Percentiles rank a stretch among this genome's conserved stretches.
phyloP scores from a whole-genome alignment of 306 rosid genomes.

The Inga oerstediana region DNA sequence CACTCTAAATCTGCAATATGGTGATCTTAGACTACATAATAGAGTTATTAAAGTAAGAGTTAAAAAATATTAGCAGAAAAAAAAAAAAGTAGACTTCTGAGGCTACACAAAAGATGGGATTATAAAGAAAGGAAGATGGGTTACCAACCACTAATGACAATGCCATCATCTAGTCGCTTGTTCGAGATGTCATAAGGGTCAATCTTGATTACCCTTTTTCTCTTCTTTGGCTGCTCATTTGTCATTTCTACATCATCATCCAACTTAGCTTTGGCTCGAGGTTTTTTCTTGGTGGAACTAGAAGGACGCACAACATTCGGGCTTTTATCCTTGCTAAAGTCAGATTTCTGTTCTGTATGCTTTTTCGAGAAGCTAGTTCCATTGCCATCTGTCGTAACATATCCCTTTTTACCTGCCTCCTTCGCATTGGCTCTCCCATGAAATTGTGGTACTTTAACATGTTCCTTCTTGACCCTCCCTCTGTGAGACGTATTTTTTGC shows the following conservation, averaged over 20 bases:
- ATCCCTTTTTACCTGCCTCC: slow-evolving; percentile 33
- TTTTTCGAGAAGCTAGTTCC: slow-evolving; percentile 43
- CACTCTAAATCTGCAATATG: slow-evolving; percentile 2
- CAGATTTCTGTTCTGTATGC: slow-evolving; percentile 35
- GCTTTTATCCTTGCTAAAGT: slow-evolving; percentile 38
- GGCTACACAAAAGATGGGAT: not conserved
- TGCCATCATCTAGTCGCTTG: slow-evolving; percentile 74
- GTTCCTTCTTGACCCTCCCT: slow-evolving; percentile 35
- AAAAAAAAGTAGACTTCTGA: not conserved
- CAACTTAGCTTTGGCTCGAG: slow-evolving; percentile 33
- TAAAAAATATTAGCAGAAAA: slow-evolving; percentile 11
- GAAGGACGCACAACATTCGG: slow-evolving; percentile 31
- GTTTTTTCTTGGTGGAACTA: slow-evolving; percentile 40
- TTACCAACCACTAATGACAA: slow-evolving; percentile 53
- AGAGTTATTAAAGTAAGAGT: not conserved
- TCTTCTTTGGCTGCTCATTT: slow-evolving; percentile 62
- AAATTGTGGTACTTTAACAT: slow-evolving; percentile 27
- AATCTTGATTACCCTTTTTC: slow-evolving; percentile 61
- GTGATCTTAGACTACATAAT: slow-evolving; percentile 12
- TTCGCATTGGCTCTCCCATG: slow-evolving; percentile 32
- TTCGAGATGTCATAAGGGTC: slow-evolving; percentile 83
- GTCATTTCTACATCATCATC: slow-evolving; percentile 42
- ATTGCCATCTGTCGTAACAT: slow-evolving; percentile 22
- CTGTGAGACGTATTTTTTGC: slow-evolving; percentile 35
- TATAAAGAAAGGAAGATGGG: slow-evolving; percentile 26